Conservation (phyloP, 768 basidiomycete genomes). For the Russula brevipes region DNA sequence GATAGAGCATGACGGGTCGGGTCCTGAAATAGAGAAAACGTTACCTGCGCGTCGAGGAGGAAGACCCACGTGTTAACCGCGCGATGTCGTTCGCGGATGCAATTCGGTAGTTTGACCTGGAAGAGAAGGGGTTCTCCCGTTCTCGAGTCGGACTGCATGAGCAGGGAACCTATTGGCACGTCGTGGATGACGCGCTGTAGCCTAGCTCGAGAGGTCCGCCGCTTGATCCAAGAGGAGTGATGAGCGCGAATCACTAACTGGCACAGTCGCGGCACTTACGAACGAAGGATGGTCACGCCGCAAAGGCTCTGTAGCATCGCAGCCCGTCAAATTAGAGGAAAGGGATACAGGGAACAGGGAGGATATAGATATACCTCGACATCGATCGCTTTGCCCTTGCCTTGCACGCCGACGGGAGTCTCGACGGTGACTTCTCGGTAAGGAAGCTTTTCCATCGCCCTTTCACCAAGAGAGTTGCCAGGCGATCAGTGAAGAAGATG, state of each 20-base stretch:
- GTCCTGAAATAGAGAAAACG: neutral
- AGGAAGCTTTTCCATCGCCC: conserved; percentile 79
- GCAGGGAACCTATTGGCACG: conserved; percentile 78
- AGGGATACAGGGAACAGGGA: neutral
- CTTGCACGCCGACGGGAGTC: conserved; percentile 60
- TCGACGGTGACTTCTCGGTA: conserved; percentile 53
- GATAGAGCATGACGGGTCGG: too few relatives aligned
- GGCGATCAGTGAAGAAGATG: conserved; percentile 84
- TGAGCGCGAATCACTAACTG: neutral
- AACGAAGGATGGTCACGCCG: conserved; percentile 85
- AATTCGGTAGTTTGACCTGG: conserved; percentile 72
- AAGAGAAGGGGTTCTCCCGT: conserved; percentile 87
- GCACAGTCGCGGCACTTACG: conserved; percentile 45
- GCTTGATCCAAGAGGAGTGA: conserved; percentile 35
- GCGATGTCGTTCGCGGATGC: conserved; percentile 56
- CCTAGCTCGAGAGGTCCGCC: conserved; percentile 91
- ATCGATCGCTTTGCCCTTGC: conserved; percentile 57
- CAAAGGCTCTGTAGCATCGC: conserved; percentile 54
- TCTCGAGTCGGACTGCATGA: conserved; percentile 81
- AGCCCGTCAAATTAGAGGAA: neutral
- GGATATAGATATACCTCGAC: conserved; percentile 42
- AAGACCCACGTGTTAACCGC: conserved; percentile 78
- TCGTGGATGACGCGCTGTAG: conserved; percentile 82
- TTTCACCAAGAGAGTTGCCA: conserved; percentile 84
- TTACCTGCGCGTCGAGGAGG: conserved; percentile 82